Evolutionary conservation across 2,329 filamentous ascomycete species (phyloP).

Genomic region (Sarocladium strictum): DNA sequence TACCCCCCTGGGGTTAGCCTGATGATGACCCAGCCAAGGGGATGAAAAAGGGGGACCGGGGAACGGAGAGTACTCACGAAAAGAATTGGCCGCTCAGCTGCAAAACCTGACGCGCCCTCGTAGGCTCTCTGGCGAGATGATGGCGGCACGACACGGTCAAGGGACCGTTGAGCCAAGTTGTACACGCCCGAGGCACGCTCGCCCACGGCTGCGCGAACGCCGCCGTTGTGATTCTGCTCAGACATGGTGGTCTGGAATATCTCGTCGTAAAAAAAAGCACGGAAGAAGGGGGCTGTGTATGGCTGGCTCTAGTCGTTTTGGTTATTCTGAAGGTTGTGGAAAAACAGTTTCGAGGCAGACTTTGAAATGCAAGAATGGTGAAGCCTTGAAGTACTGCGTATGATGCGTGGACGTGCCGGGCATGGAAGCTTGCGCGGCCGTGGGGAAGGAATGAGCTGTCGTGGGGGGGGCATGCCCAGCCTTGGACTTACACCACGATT

Average conservation of each 20-base stretch:
- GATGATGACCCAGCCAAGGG: not conserved
- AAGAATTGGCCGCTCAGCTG: conserved; percentile 59
- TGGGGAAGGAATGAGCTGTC: not conserved
- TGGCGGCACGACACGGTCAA: conserved; percentile 52
- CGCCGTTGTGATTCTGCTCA: conserved; percentile 12
- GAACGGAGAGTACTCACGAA: conserved; percentile 61
- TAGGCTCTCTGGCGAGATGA: conserved; percentile 53
- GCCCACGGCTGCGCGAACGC: conserved; percentile 20
- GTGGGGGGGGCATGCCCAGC: not conserved
- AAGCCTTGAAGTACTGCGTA: no score
- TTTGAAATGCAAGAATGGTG: no score
- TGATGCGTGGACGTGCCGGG: not conserved
- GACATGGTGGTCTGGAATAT: conserved; percentile 2
- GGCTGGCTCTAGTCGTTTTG: no score
- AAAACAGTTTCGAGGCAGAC: no score
- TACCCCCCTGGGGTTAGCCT: not conserved
- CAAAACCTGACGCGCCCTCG: conserved; percentile 48
- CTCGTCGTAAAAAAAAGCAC: no score
- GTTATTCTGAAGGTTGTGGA: not conserved
- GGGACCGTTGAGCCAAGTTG: conserved; percentile 35
- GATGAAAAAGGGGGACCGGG: conserved; percentile 10
- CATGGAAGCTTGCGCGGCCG: not conserved
- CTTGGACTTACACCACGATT: not conserved
- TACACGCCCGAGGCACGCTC: conserved; percentile 30
- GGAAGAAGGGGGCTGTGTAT: no score